phyloP scores from a whole-genome alignment of 2,329 filamentous ascomycete genomes.

The Penicillium rolfsii region DNA sequence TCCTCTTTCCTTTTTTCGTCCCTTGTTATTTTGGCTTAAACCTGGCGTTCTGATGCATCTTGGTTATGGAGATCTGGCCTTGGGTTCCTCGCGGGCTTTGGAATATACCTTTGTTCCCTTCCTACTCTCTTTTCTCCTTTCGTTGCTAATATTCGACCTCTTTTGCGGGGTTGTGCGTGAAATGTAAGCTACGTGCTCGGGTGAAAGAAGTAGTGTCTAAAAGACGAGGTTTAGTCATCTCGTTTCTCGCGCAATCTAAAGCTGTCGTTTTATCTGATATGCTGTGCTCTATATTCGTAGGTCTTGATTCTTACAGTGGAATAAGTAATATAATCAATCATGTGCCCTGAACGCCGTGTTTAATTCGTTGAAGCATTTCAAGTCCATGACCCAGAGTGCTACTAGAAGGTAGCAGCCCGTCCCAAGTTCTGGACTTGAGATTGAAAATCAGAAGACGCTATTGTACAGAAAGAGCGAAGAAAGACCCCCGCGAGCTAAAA shows the following conservation, averaged over 20 bases:
- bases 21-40: slow-evolving; percentile 24
- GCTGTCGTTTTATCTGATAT: background rate
- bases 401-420: background rate
- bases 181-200: slow-evolving; percentile 7
- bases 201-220: slow-evolving; percentile 16
- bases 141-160: background rate
- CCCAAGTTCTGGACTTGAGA: background rate
- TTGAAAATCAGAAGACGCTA: slow-evolving; percentile 23
- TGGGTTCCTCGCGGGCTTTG: slow-evolving; percentile 30
- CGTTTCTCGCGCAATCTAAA: background rate
- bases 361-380: slow-evolving; percentile 6
- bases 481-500: slow-evolving; percentile 3
- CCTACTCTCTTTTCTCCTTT: background rate
- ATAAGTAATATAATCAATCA: too few species aligned
- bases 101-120: slow-evolving; percentile 20
- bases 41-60: slow-evolving; percentile 42
- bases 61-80: slow-evolving; percentile 37
- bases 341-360: slow-evolving; percentile 2
- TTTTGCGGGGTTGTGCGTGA: background rate
- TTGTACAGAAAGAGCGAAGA: slow-evolving; percentile 24
- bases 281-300: background rate
- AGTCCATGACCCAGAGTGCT: background rate
- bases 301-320: too few species aligned
- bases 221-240: slow-evolving; percentile 1
- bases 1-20: slow-evolving; percentile 14